A percentile compares a stretch with the other conserved stretches of the same genome.
Evolutionary conservation across 1,139 yeast genomes (phyloP).

Genomic region (Hyphopichia fennica): DNA sequence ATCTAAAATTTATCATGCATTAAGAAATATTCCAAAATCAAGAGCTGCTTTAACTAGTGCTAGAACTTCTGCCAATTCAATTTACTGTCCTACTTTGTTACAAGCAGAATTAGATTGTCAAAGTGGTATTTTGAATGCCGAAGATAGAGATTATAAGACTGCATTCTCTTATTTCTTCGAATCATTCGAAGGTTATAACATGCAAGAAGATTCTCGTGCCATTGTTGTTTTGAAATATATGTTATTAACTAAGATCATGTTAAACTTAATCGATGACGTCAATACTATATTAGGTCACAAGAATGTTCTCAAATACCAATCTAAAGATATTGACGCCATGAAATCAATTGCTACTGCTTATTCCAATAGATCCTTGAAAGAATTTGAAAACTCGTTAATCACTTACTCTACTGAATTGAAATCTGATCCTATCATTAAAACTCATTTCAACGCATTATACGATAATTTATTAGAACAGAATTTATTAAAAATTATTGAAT

Average conservation of each 20-base stretch:
- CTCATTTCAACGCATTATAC: conserved; percentile 89
- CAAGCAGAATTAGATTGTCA: conserved; percentile 95
- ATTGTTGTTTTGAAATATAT: conserved; percentile 85
- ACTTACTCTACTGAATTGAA: conserved; percentile 75
- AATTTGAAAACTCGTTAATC: conserved; percentile 78
- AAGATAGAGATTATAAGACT: conserved; percentile 94
- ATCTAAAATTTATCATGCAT: conserved; percentile 84
- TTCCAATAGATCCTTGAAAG: conserved; percentile 84
- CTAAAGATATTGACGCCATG: conserved; percentile 83
- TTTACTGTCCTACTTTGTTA: conserved; percentile 90
- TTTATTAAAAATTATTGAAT: conserved; percentile 90
- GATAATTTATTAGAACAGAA: conserved; percentile 93
- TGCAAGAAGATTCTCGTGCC: conserved; percentile 64
- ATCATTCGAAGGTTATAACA: conserved; percentile 83
- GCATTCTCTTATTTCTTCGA: conserved; percentile 95
- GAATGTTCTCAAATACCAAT: conserved; percentile 77
- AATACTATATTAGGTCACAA: conserved; percentile 75
- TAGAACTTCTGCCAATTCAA: conserved; percentile 92
- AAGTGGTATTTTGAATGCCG: conserved; percentile 95
- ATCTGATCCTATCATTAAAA: conserved; percentile 83
- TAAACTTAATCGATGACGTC: conserved; percentile 83
- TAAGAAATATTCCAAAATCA: conserved; percentile 89
- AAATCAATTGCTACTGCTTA: conserved; percentile 89
- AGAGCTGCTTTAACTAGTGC: conserved; percentile 94
- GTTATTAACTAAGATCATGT: conserved; percentile 91